Evolutionary conservation across 306 rosid genomes (phyloP).

Genomic region (Cicer bijugum): DNA sequence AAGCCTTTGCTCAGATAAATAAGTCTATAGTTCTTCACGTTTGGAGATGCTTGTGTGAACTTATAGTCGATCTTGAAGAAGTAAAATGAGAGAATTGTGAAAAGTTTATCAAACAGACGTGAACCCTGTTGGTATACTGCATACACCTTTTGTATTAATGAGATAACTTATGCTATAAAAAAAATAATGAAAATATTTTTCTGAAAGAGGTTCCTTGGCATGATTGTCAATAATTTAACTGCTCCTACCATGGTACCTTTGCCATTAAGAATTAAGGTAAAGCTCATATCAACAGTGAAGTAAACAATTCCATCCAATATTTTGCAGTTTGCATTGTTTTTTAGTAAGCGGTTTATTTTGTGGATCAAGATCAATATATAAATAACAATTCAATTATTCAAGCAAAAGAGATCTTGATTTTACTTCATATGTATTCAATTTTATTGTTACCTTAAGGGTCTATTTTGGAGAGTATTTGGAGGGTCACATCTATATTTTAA

Average conservation of each 20-base stretch:
- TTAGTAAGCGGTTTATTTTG: constrained; percentile 2
- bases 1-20: neutral
- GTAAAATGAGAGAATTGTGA: neutral
- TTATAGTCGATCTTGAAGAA: neutral
- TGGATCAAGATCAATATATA: constrained; percentile 22
- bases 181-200: neutral
- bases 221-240: neutral
- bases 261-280: constrained; percentile 20
- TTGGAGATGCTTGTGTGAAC: neutral
- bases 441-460: neutral
- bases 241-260: constrained; percentile 4
- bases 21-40: neutral
- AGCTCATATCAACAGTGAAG: constrained; percentile 11
- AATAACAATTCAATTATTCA: constrained; percentile 9
- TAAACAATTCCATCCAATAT: constrained; percentile 13
- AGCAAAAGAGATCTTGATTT: neutral
- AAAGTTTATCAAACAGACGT: neutral
- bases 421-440: constrained; percentile 1
- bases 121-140: neutral
- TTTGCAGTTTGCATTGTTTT: constrained; percentile 28
- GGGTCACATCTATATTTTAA: too few species aligned
- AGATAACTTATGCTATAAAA: neutral
- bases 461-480: too few species aligned
- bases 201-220: constrained; percentile 18
- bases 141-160: neutral